These are phyloP conservation scores for Solanum arcanum DNA, from an alignment of 257 asterid genomes.

Conservation along the genomic window DNA sequence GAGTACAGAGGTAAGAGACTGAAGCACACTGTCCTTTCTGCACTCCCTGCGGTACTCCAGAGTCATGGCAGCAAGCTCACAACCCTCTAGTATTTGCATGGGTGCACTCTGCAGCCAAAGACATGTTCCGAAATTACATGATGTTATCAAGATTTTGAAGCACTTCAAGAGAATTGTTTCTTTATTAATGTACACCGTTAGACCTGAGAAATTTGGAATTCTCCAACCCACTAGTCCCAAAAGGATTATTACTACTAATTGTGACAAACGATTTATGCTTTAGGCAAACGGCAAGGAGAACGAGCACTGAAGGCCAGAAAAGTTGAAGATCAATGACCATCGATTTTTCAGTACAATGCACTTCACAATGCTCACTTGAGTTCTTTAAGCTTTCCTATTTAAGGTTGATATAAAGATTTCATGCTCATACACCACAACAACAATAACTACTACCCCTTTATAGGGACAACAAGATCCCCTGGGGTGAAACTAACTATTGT, in stretches of 20 bases:
- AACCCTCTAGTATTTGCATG: slow-evolving; percentile 57
- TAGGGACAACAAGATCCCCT: neutral
- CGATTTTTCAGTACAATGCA: neutral
- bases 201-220: neutral
- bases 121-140: neutral
- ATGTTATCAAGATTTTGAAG: neutral
- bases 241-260: neutral
- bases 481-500: neutral
- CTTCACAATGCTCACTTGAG: neutral
- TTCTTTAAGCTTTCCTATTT: neutral
- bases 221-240: neutral
- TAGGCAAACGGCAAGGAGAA: neutral
- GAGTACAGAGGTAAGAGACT: slow-evolving; percentile 72
- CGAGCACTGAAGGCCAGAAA: neutral
- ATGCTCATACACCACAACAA: neutral
- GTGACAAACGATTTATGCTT: neutral
- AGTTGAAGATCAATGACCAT: neutral
- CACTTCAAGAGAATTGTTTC: neutral
- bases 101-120: slow-evolving; percentile 71
- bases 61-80: slow-evolving; percentile 75
- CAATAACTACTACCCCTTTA: neutral
- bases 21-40: slow-evolving; percentile 86
- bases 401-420: neutral
- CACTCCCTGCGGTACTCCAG: slow-evolving; percentile 94
- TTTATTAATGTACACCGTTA: neutral